Conservation (phyloP, 148 eudicot species). For the Rhododendron simsii region DNA sequence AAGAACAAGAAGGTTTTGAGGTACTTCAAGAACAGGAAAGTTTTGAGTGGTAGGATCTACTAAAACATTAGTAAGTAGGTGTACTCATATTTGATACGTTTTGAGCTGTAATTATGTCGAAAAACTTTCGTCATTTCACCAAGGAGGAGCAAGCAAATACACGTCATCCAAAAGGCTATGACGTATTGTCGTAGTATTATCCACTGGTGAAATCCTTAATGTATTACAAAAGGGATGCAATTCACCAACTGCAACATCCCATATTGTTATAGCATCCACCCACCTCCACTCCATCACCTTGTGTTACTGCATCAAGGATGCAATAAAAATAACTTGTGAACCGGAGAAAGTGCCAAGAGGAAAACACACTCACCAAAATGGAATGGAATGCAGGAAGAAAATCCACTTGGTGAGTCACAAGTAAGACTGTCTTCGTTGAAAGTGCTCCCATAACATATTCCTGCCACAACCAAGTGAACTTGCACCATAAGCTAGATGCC, state of each 20-base stretch:
- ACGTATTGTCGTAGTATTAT: background rate
- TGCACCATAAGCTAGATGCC: background rate
- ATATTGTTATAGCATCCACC: background rate
- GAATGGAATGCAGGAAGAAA: constrained; percentile 85
- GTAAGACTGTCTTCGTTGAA: constrained; percentile 68
- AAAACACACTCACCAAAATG: constrained; percentile 59
- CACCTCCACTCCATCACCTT: background rate
- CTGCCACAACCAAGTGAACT: constrained; percentile 34
- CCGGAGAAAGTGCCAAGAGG: background rate
- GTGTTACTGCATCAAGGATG: background rate
- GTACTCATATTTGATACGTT: background rate
- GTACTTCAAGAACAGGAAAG: background rate
- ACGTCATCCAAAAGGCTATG: background rate
- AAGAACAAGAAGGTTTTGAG: background rate
- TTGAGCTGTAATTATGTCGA: background rate
- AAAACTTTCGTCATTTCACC: background rate
- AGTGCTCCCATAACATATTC: constrained; percentile 85
- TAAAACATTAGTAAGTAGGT: background rate
- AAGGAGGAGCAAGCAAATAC: background rate
- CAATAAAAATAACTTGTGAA: background rate
- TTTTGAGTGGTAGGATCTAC: background rate
- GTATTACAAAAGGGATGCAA: background rate
- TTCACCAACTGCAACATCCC: background rate
- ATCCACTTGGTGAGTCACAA: constrained; percentile 98
- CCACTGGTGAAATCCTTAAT: background rate